A percentile compares a stretch with the other conserved stretches of the same genome.
Conservation (phyloP, 257 asterid species). For the Solanum acaule region DNA sequence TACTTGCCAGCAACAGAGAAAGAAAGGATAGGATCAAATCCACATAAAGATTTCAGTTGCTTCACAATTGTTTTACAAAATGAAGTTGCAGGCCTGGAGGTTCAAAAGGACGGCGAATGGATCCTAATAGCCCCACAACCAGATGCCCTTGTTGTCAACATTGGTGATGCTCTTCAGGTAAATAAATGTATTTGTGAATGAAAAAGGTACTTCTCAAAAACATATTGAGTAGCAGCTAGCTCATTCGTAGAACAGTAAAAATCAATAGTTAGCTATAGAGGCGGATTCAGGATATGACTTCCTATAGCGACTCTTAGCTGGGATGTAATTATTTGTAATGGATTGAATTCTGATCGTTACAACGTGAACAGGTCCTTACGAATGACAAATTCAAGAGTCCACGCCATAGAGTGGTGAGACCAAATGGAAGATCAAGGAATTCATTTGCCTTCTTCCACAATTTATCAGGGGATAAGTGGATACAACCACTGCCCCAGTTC, state of each 20-base stretch:
- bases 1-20: constrained; percentile 34
- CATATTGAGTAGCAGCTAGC: not conserved
- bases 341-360: not conserved
- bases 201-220: not conserved
- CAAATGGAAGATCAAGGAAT: constrained; percentile 22
- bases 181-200: not conserved
- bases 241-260: not conserved
- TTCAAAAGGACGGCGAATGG: constrained; percentile 31
- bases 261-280: not conserved
- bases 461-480: constrained; percentile 36
- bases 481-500: constrained; percentile 42
- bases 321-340: not conserved
- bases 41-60: constrained; percentile 38
- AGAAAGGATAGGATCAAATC: constrained; percentile 25
- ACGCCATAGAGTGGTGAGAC: constrained; percentile 37
- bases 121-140: constrained; percentile 22
- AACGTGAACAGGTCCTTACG: constrained; percentile 20
- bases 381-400: constrained; percentile 46
- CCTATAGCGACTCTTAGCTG: not conserved
- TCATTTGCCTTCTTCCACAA: constrained; percentile 37
- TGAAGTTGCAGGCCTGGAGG: constrained; percentile 48
- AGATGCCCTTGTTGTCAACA: constrained; percentile 33
- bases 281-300: not conserved
- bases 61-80: constrained; percentile 42
- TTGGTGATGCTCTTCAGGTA: constrained; percentile 38